Evolutionary conservation across 1,139 yeast species (phyloP), one percentile per base, ranked within the genome.

Genomic region (Protomyces arabidopsidicola): DNA sequence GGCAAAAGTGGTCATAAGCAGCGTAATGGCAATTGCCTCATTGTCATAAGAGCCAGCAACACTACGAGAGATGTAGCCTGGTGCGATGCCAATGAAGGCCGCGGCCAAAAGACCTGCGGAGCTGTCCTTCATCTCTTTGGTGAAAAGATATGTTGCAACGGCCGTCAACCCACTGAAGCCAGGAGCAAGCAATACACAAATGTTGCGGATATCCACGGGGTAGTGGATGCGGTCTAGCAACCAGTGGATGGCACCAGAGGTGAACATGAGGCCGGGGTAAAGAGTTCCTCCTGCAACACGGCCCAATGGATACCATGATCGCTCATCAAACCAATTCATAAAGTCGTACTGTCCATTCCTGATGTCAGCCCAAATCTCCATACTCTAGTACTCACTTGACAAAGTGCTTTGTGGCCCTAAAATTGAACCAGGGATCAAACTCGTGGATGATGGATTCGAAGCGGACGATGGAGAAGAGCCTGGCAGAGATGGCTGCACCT

Each of bases 31-130:
- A 77, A 95, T 95, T 62, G 98, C 98, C 78, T 95, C 99, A 75
- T 95, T 95, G 80, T 95, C 99, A 75, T 95, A 95, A 27, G 97
- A 88, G 52, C 99, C 99, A 27, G 98, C 98, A 60, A 95, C 99
- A 1, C 97, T 90, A 76, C 99, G 85, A 53, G 98, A 90, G 71
- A 93, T 95, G 76, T 95, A 95, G 66, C 99, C 99, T 4, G 99
- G 98, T 0, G 97, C 97, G 77, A 95, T 91, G 56, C 96, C 97
- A 84, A 95, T 90, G 76, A 95, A 93, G 24, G 88, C 85, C 10
- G 98, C 98, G 53, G 97, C 89, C 68, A 93, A 79, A 67, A 95
- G 79, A 4, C 98, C 98, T 12, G 98, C 96, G 64, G 90, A 84
- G 62, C 88, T 81, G 72, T 89, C 91, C 74, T 95, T 91, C 83